Base-by-base conservation (phyloP, 2,329 filamentous ascomycete genomes). In the Colletotrichum eleusines region DNA sequence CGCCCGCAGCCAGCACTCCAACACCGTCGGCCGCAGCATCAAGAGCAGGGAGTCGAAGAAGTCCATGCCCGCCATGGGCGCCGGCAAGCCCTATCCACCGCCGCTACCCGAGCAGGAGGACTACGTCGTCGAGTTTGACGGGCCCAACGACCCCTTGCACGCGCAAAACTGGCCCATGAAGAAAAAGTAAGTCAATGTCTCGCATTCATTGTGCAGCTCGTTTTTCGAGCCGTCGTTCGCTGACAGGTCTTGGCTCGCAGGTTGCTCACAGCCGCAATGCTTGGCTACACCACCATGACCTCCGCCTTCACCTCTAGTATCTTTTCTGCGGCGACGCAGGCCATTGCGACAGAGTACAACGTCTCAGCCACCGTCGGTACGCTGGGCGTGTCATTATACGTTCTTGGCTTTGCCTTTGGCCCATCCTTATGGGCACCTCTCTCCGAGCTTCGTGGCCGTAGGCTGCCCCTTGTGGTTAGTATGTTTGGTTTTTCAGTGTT, bases 111-210 rank as follows among this genome's bases (percentile, higher is more conserved):
- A 90, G 18, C 85, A 87, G 75, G 92, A 95, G 75, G 89, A 93
- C 73, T 95, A 95, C 77, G 92, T 94, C 0, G 92, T 95, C 53
- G 92, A 94, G 80, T 97, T 97, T 77, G 91, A 95, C 75, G 94
- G 94, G 0, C 91, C 90, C 1, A 87, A 94, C 73, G 94, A 97
- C 76, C 94, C 94, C 2, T 77, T 95, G 71, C 94, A 97, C 80
- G 92, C 94, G 1, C 92, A 95, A 82, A 97, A 97, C 79, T 97
- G 94, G 94, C 87, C 92, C 0, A 77, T 92, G 64, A 88, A 83
- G 77, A 95, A 93, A 84, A 97, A 97, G 89, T 89, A 80, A 77
- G 86, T 84, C 3, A 18, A 35, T 48, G 26, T 65, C 55, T 33
- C 44, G 33, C 63, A 80, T 23, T 23, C n/a, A 31, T 51, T 1